Evolutionary conservation across 2,329 filamentous ascomycete genomes (phyloP).

Genomic region (Emergomyces pasteurianus): DNA sequence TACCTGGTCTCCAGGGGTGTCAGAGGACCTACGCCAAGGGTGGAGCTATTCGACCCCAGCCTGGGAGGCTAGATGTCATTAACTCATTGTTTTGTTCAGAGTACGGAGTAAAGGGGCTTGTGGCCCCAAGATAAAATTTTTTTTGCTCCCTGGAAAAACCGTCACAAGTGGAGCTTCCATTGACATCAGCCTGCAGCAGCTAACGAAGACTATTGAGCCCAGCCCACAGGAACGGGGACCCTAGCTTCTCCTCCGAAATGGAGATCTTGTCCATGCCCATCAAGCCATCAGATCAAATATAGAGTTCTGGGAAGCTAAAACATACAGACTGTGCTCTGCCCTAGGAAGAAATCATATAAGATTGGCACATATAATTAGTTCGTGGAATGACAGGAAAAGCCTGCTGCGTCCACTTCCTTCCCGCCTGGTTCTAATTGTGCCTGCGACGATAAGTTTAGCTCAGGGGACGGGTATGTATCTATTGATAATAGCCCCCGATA

Average conservation of each 20-base stretch:
- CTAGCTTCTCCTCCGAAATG: background rate
- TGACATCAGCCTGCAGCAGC: constrained; percentile 1
- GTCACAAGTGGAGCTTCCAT: background rate
- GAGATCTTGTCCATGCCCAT: background rate
- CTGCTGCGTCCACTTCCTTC: background rate
- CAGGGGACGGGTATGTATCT: background rate
- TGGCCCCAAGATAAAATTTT: background rate
- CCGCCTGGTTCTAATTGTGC: no score
- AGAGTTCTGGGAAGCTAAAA: background rate
- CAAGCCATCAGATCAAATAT: background rate
- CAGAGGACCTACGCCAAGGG: background rate
- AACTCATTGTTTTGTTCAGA: no score
- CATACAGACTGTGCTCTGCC: background rate
- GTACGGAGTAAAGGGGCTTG: no score
- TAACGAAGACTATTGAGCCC: constrained; percentile 1
- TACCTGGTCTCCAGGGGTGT: background rate
- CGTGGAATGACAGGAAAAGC: background rate
- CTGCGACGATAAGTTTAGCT: background rate
- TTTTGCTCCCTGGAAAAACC: background rate
- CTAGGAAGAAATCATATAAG: background rate
- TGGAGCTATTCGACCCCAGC: background rate
- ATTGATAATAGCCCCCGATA: background rate
- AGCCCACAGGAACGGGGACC: background rate
- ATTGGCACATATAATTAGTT: background rate
- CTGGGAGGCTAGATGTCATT: background rate